Evolutionary conservation across 768 basidiomycete genomes (phyloP).

Genomic region (Auricularia heimuer): DNA sequence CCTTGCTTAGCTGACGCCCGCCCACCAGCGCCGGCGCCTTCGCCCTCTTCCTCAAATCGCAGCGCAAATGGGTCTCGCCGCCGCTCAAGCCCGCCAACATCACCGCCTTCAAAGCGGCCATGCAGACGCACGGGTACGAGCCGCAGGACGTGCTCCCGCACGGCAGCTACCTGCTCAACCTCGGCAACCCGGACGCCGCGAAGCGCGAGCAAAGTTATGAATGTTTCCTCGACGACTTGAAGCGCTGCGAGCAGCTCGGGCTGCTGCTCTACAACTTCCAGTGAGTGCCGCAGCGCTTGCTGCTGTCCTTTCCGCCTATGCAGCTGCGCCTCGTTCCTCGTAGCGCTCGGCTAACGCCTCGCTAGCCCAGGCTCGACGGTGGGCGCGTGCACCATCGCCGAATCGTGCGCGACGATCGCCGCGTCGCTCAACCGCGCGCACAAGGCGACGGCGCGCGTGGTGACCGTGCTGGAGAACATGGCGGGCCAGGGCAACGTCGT

Average conservation of each 20-base stretch:
- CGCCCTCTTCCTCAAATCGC: not conserved
- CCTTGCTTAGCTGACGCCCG: too few relatives aligned
- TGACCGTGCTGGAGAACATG: constrained; percentile 78
- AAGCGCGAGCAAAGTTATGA: constrained; percentile 64
- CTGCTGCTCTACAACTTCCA: constrained; percentile 76
- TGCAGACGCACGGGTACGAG: not conserved
- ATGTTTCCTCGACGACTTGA: constrained; percentile 77
- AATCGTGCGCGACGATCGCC: constrained; percentile 56
- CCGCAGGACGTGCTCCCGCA: not conserved
- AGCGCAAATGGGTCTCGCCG: constrained; percentile 1
- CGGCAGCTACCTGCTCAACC: constrained; percentile 49
- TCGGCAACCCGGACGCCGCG: constrained; percentile 67
- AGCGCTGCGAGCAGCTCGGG: constrained; percentile 67
- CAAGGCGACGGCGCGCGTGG: constrained; percentile 43
- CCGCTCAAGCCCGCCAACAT: not conserved
- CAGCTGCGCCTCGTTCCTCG: not conserved
- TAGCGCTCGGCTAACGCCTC: not conserved
- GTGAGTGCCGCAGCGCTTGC: constrained; percentile 32
- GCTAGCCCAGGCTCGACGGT: constrained; percentile 75
- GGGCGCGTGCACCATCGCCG: constrained; percentile 48
- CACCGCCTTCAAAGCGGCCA: not conserved
- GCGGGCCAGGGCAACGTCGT: constrained; percentile 74
- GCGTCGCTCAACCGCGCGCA: constrained; percentile 69
- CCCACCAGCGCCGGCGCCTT: not conserved
- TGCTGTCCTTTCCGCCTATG: too few relatives aligned